Evolutionary conservation across 495 filamentous ascomycete species (phyloP).

Genomic region (Barbatosphaeria neglecta): DNA sequence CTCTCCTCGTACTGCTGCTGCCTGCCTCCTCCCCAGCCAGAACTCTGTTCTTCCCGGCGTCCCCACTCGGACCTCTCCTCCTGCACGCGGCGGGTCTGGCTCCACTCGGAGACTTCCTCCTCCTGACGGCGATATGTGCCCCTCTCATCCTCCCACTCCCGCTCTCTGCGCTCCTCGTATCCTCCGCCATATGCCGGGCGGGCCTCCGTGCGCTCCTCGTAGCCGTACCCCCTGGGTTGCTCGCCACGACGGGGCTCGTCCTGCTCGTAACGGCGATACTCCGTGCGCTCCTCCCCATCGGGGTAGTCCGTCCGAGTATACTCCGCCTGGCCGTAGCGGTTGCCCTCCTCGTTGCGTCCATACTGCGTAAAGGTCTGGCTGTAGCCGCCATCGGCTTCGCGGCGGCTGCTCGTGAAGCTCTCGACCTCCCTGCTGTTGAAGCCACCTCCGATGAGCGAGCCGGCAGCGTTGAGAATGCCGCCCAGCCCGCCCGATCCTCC

Average conservation of each 20-base stretch:
- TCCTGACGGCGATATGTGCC: background rate
- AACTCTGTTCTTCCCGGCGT: background rate
- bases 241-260: conserved; percentile 17
- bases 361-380: conserved; percentile 30
- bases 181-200: conserved; percentile 5
- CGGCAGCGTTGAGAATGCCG: conserved; percentile 28
- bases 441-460: conserved; percentile 34
- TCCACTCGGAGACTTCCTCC: background rate
- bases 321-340: conserved; percentile 36
- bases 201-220: conserved; percentile 25
- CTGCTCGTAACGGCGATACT: conserved; percentile 34
- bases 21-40: background rate
- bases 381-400: conserved; percentile 29
- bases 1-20: conserved; percentile 7
- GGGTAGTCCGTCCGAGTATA: conserved; percentile 29
- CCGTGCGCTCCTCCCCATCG: conserved; percentile 28
- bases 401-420: conserved; percentile 22
- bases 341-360: conserved; percentile 22
- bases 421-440: conserved; percentile 29
- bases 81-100: background rate
- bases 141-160: background rate
- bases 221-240: conserved; percentile 14
- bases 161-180: conserved; percentile 7
- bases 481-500: conserved; percentile 28
- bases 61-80: background rate